Evolutionary conservation across 2,329 filamentous ascomycete genomes (phyloP), one percentile per base, ranked within the genome.

Genomic region (Macrophomina tecta): DNA sequence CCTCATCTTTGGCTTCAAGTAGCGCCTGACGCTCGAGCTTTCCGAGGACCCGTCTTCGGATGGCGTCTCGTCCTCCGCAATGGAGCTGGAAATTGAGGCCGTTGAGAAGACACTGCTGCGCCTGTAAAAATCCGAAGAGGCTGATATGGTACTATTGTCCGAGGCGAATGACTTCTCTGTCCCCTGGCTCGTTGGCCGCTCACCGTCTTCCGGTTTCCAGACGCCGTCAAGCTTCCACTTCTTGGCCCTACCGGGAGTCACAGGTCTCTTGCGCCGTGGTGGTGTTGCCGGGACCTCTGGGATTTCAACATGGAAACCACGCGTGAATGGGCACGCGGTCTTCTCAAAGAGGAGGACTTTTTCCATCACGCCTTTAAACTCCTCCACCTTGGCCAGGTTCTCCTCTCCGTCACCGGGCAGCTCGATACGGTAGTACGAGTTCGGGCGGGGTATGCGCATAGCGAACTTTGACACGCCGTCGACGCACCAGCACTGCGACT

Each of bases 401-500:
- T 90, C 87, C 2, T 85, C 81, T 0, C 86, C 86, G 42, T 83
- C 83, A 16, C 88, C 85, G 0, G 93, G 91, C 5, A 97, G 81
- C 75, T 97, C 94, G 73, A 97, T 95, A 70, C 94, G 89, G 85
- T 95, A 97, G 77, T 95, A 97, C 51, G 91, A 90, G 36, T 94
- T 90, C 52, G 90, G 87, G 28, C 93, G 86, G 49, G 66, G 61
- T 70, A 96, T 92, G 70, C 94, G 91, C 68, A 97, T 81, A n/a
- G 97, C 91, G 72, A 97, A 97, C 72, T 90, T 93, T 48, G 90
- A 90, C 66, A 89, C 86, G 67, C 92, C 91, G 76, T 96, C 92
- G 38, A 97, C 91, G 76, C 91, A 96, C 94, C 94, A 97, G 75
- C 91, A 96, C 78, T 97, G 93, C 67, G 93, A 96, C 77, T 92